These are phyloP conservation scores for Cadophora gregata DNA, from an alignment of 2,329 filamentous ascomycete species.

Conservation along the genomic window DNA sequence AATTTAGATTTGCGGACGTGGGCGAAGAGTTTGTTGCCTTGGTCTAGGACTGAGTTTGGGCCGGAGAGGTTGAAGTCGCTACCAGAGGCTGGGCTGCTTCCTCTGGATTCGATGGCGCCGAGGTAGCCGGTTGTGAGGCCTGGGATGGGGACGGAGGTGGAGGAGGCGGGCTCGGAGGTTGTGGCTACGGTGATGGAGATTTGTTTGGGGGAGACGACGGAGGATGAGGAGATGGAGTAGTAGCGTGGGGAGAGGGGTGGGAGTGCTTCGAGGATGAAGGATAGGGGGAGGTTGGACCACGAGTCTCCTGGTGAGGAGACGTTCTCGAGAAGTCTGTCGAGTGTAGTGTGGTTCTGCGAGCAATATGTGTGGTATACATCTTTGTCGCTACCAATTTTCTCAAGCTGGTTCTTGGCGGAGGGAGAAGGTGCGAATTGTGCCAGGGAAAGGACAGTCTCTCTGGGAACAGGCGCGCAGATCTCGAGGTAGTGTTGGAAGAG, in stretches of 20 bases:
- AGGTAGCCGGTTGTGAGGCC: constrained; percentile 50
- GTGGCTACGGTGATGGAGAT: constrained; percentile 50
- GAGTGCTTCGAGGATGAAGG: constrained; percentile 60
- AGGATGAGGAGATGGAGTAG: constrained; percentile 67
- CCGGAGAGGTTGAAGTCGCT: constrained; percentile 29
- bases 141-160: constrained; percentile 38
- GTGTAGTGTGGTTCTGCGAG: constrained; percentile 22
- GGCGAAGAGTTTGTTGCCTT: constrained; percentile 44
- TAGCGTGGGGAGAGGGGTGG: constrained; percentile 63
- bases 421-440: constrained; percentile 49
- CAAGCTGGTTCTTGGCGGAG: constrained; percentile 33
- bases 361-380: constrained; percentile 25
- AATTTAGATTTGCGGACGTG: constrained; percentile 52
- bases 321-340: constrained; percentile 29
- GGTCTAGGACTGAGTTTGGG: constrained; percentile 31
- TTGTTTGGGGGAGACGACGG: constrained; percentile 50
- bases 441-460: constrained; percentile 47
- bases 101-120: constrained; percentile 34
- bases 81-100: background rate
- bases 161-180: constrained; percentile 40
- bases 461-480: constrained; percentile 49
- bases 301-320: constrained; percentile 9
- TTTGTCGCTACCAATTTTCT: constrained; percentile 23
- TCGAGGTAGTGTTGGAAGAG: constrained; percentile 55
- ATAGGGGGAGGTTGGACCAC: constrained; percentile 54